Percentiles rank a stretch among this genome's conserved stretches.
These are phyloP conservation scores for Hyaloscypha variabilis DNA, from an alignment of 495 filamentous ascomycete species.

Conservation along the genomic window DNA sequence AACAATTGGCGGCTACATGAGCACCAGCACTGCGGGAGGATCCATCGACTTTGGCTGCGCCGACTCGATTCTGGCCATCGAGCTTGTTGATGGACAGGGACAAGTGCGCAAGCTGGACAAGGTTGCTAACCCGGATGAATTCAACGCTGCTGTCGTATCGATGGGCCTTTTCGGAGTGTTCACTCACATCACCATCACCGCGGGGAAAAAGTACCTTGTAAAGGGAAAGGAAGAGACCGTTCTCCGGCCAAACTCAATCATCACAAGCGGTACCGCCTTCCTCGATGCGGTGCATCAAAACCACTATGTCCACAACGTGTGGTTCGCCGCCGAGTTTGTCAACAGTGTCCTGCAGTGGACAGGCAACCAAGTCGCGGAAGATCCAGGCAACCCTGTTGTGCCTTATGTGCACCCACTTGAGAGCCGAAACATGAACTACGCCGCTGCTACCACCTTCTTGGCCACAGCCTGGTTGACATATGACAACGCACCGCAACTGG, in stretches of 20 bases:
- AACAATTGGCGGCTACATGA: constrained; percentile 9
- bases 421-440: constrained; percentile 10
- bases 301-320: constrained; percentile 10
- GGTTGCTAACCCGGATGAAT: constrained; percentile 6
- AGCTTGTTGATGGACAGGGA: constrained; percentile 9
- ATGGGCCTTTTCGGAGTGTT: constrained; percentile 10
- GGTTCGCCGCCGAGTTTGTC: constrained; percentile 9
- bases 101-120: constrained; percentile 9
- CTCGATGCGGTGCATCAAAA: constrained; percentile 8
- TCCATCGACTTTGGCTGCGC: constrained; percentile 8
- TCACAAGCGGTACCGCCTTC: constrained; percentile 6
- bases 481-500: constrained; percentile 1
- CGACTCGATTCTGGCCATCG: constrained; percentile 9
- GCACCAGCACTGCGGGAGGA: constrained; percentile 9
- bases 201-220: constrained; percentile 10
- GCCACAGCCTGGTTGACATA: constrained; percentile 10
- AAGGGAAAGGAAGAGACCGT: constrained; percentile 10
- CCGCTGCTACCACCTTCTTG: constrained; percentile 9
- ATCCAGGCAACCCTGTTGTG: constrained; percentile 7
- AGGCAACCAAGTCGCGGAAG: constrained; percentile 9
- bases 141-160: constrained; percentile 8
- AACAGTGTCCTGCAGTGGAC: constrained; percentile 10
- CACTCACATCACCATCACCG: constrained; percentile 10
- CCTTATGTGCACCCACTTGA: constrained; percentile 7
- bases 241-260: constrained; percentile 8